phyloP scores from a whole-genome alignment of 148 eudicot species.

The Rhododendron griersonianum region DNA sequence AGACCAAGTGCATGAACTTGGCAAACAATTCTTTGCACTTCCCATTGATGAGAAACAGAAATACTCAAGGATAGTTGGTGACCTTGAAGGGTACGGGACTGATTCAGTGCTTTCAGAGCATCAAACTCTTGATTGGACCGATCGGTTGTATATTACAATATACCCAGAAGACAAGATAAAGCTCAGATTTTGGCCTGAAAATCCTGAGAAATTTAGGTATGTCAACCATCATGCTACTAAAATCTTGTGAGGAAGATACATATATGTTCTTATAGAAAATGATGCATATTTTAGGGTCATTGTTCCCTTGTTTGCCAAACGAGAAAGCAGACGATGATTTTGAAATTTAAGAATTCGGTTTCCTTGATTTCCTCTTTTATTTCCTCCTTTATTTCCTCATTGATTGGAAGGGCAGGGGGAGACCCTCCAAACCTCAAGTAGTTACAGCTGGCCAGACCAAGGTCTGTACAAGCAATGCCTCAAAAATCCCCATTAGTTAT shows the following conservation, averaged over 20 bases:
- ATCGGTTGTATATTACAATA: constrained; percentile 23
- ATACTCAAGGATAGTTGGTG: constrained; percentile 29
- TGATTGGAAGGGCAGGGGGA: neutral
- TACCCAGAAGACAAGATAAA: constrained; percentile 38
- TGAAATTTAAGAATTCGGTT: too few species aligned
- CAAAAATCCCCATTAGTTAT: neutral
- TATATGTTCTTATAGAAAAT: neutral
- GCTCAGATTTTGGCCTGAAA: constrained; percentile 55
- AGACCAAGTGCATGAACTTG: constrained; percentile 43
- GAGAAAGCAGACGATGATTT: too few species aligned
- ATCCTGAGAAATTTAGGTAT: constrained; percentile 50
- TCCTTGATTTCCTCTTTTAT: neutral
- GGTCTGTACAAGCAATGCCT: neutral
- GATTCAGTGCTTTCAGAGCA: too few species aligned
- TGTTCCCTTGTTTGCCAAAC: too few species aligned
- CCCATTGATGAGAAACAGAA: constrained; percentile 51
- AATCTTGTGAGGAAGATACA: neutral
- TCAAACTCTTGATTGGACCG: too few species aligned
- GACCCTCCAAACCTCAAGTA: neutral
- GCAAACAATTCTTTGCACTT: constrained; percentile 45
- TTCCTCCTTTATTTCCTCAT: too few species aligned
- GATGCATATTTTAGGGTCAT: too few species aligned
- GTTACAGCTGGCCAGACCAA: neutral
- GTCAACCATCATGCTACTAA: neutral
- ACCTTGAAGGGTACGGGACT: constrained; percentile 27